These are phyloP conservation scores for Penicillium crustosum DNA, from an alignment of 2,329 filamentous ascomycete genomes.

Conservation along the genomic window DNA sequence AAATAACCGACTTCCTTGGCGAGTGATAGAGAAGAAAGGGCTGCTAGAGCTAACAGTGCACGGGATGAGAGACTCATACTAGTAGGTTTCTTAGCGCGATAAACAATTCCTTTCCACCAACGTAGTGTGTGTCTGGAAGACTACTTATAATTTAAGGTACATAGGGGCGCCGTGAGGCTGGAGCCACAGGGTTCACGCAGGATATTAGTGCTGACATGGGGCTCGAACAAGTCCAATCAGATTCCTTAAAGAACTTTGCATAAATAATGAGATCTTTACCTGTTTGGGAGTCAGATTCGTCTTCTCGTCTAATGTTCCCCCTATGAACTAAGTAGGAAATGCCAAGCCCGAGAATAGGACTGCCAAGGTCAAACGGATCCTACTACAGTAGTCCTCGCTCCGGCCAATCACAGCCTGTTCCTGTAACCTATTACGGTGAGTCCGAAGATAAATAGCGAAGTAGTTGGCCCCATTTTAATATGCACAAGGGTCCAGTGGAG, in stretches of 20 bases:
- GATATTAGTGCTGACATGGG: background rate
- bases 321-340: background rate
- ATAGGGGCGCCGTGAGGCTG: background rate
- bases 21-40: background rate
- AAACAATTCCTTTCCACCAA: background rate
- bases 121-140: too few species aligned
- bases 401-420: background rate
- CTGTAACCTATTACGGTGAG: background rate
- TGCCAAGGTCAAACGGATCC: background rate
- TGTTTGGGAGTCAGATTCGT: background rate
- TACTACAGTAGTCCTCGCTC: background rate
- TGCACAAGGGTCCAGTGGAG: background rate
- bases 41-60: background rate
- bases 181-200: background rate
- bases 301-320: background rate
- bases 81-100: too few species aligned
- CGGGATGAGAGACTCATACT: background rate
- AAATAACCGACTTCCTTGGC: constrained; percentile 11
- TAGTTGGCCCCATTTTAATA: background rate
- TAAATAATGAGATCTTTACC: background rate
- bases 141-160: background rate
- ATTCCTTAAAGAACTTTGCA: background rate
- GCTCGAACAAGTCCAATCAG: background rate
- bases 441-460: background rate
- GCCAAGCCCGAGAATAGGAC: background rate